Conservation (phyloP, 225 moss, liverwort and hornwort genomes). For the Thuidium tamariscinum region DNA sequence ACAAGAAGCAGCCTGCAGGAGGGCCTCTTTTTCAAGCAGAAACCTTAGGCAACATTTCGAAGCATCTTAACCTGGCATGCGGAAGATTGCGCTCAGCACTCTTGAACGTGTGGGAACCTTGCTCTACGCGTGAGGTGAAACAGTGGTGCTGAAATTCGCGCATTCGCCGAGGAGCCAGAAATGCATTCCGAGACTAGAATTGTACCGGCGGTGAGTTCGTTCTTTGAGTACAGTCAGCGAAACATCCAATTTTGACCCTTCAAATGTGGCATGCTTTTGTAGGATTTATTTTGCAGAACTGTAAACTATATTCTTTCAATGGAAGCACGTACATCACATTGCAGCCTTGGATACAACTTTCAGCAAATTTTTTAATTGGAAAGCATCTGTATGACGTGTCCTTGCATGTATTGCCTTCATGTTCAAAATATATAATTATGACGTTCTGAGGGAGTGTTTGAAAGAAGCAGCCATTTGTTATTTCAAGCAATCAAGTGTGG, state of each 20-base stretch:
- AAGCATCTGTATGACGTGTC: not conserved
- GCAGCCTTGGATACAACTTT: not conserved
- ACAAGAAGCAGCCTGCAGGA: not conserved
- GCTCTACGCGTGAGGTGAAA: not conserved
- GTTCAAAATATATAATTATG: not conserved
- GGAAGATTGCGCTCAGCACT: not conserved
- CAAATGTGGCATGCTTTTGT: not conserved
- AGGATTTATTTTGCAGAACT: not conserved
- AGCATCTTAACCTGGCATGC: not conserved
- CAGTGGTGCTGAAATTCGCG: not conserved
- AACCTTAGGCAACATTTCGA: not conserved
- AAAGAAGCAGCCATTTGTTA: not conserved
- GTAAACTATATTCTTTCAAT: not conserved
- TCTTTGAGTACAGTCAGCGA: not conserved
- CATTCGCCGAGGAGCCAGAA: not conserved
- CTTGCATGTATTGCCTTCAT: not conserved
- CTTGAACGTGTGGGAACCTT: not conserved
- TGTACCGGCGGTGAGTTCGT: not conserved
- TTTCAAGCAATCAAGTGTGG: not conserved
- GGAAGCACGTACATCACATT: not conserved
- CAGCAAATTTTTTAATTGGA: not conserved
- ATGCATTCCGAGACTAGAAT: not conserved
- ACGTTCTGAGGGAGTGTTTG: not conserved
- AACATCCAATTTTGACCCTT: conserved; percentile 9
- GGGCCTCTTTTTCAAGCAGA: not conserved